Conservation (phyloP, 192 early-diverging fungal genomes). For the Thamnidium elegans region DNA sequence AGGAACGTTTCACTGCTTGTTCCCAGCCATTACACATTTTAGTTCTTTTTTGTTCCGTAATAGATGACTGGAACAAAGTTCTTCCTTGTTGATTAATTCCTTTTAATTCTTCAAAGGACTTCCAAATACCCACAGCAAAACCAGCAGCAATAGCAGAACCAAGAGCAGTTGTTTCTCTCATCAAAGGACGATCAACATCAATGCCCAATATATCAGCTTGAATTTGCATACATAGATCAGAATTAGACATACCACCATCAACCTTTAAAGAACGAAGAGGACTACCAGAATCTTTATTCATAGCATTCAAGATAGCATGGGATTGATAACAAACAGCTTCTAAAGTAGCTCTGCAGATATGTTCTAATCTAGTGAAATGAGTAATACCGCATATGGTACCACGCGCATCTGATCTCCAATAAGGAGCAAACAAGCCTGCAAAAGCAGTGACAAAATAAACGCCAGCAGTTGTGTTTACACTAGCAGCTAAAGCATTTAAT, state of each 20-base stretch:
- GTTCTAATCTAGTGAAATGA: constrained; percentile 79
- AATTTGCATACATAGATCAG: constrained; percentile 88
- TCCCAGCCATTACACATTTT: constrained; percentile 63
- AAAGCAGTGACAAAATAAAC: constrained; percentile 96
- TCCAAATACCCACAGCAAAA: constrained; percentile 67
- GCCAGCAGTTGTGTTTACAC: constrained; percentile 74
- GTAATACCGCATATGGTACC: constrained; percentile 84
- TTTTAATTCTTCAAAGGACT: constrained; percentile 45
- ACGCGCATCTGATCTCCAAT: constrained; percentile 90
- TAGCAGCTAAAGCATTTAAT: constrained; percentile 67
- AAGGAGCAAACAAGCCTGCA: constrained; percentile 89
- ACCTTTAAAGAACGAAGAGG: constrained; percentile 76
- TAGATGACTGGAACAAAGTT: constrained; percentile 39
- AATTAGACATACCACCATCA: constrained; percentile 90
- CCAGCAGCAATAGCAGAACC: constrained; percentile 91
- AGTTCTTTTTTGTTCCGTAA: constrained; percentile 52
- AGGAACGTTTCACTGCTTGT: constrained; percentile 67
- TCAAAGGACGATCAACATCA: constrained; percentile 75
- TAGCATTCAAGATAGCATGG: constrained; percentile 81
- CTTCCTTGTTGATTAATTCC: constrained; percentile 46
- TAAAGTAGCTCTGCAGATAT: constrained; percentile 83
- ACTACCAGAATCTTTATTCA: constrained; percentile 73
- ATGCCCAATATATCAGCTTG: constrained; percentile 85
- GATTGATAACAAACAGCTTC: constrained; percentile 92
- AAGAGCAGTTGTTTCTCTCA: constrained; percentile 90